A percentile compares a stretch with the other conserved stretches of the same genome.
These are phyloP conservation scores for Talaromyces sp. DNA, from an alignment of 2,329 filamentous ascomycete species.

Conservation along the genomic window DNA sequence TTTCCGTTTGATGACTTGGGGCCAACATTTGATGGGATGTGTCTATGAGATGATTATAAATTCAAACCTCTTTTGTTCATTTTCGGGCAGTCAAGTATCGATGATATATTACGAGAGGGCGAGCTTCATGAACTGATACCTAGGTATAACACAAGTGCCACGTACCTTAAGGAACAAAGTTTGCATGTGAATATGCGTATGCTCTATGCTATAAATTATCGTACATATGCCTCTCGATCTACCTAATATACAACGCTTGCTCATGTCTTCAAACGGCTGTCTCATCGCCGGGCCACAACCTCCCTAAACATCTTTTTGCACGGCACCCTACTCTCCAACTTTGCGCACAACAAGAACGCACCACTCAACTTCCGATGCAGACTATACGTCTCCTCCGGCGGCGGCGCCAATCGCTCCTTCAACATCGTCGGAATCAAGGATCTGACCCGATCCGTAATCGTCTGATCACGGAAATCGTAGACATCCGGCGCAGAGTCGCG, in stretches of 20 bases:
- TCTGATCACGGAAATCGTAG: slow-evolving; percentile 92
- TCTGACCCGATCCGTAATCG: slow-evolving; percentile 90
- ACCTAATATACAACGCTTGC: slow-evolving; percentile 5
- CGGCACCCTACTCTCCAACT: slow-evolving; percentile 73
- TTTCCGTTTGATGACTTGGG: neutral
- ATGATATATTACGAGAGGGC: neutral
- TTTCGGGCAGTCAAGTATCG: neutral
- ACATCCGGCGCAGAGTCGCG: slow-evolving; percentile 68
- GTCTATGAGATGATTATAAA: slow-evolving; percentile 1
- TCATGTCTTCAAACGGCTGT: too few relatives aligned
- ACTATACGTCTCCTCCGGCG: slow-evolving; percentile 96
- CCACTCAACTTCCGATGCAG: slow-evolving; percentile 93
- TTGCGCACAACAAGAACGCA: slow-evolving; percentile 87
- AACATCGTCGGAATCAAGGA: slow-evolving; percentile 90
- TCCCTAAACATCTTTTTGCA: slow-evolving; percentile 72
- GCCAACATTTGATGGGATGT: neutral
- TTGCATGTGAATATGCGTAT: neutral
- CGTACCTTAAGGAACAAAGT: neutral
- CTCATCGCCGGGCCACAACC: slow-evolving; percentile 23
- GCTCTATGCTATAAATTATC: neutral
- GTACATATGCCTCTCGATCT: neutral
- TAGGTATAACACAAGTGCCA: neutral
- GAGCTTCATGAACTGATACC: neutral
- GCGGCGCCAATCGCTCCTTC: slow-evolving; percentile 78
- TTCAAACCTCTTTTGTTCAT: neutral